Conservation (phyloP, 2,329 filamentous ascomycete species). For the Sclerotinia sclerotiorum region DNA sequence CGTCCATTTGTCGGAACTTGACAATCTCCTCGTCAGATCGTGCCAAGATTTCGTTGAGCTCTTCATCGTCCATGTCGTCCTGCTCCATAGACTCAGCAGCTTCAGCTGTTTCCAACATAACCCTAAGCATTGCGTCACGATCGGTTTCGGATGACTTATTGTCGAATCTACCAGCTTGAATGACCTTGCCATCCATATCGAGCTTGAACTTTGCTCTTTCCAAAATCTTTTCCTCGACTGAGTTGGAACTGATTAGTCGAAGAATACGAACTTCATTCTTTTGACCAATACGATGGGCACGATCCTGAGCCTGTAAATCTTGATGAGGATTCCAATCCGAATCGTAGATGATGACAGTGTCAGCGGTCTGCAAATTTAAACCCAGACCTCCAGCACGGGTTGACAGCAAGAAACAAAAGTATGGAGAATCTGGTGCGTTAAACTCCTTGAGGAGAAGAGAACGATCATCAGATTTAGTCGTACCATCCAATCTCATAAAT, state of each 20-base stretch:
- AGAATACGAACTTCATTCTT: conserved; percentile 99
- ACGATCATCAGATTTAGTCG: conserved; percentile 95
- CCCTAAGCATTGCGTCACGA: conserved; percentile 93
- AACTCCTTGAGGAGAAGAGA: conserved; percentile 86
- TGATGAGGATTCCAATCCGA: conserved; percentile 99
- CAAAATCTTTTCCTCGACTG: conserved; percentile 97
- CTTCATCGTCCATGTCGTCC: conserved; percentile 98
- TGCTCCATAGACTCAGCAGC: conserved; percentile 70
- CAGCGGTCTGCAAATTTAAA: conserved; percentile 94
- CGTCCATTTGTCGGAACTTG: conserved; percentile 81
- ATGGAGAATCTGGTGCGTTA: conserved; percentile 85
- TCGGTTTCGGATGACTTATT: conserved; percentile 99
- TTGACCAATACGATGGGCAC: conserved; percentile 98
- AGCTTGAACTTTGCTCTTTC: conserved; percentile 97
- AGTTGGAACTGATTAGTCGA: conserved; percentile 92
- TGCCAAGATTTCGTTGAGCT: conserved; percentile 91
- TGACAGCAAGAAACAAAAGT: conserved; percentile 98
- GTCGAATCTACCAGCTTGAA: conserved; percentile 98
- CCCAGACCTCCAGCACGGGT: conserved; percentile 97
- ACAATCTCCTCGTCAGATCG: conserved; percentile 77
- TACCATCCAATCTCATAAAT: conserved; percentile 92
- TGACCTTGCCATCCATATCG: conserved; percentile 99
- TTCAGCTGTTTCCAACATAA: conserved; percentile 82
- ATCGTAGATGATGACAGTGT: conserved; percentile 99
- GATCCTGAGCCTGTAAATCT: conserved; percentile 98